phyloP scores from a whole-genome alignment of 2,329 filamentous ascomycete genomes.

The Mycosphaerelloides madeirae region DNA sequence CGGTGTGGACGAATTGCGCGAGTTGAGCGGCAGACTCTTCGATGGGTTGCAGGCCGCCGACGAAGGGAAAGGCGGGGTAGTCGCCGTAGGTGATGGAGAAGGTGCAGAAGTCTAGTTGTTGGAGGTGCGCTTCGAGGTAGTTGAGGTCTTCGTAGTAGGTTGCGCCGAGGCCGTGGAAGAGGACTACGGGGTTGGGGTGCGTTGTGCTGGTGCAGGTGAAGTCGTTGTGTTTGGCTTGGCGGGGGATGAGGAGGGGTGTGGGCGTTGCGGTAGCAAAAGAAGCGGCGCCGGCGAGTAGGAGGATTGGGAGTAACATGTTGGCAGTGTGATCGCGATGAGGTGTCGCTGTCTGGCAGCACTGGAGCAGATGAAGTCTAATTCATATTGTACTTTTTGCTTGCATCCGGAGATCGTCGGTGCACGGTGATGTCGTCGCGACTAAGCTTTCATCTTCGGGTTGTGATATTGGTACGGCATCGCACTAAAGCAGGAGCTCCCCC shows the following conservation, averaged over 20 bases:
- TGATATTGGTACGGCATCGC: too few relatives aligned
- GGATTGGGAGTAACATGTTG: too few relatives aligned
- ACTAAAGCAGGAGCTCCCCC: too few relatives aligned
- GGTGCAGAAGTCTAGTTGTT: slow-evolving; percentile 19
- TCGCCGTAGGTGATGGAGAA: slow-evolving; percentile 24
- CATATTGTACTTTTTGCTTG: too few relatives aligned
- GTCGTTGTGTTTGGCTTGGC: slow-evolving; percentile 16
- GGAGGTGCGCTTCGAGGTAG: slow-evolving; percentile 17
- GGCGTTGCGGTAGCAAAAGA: too few relatives aligned
- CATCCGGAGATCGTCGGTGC: too few relatives aligned
- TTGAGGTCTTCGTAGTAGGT: slow-evolving; percentile 27
- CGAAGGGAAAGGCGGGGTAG: slow-evolving; percentile 16
- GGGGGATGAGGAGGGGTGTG: background rate
- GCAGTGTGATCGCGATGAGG: too few relatives aligned
- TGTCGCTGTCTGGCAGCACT: too few relatives aligned
- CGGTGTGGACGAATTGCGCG: slow-evolving; percentile 17
- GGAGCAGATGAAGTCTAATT: too few relatives aligned
- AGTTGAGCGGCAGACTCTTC: slow-evolving; percentile 16
- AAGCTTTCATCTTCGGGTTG: too few relatives aligned
- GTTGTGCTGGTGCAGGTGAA: slow-evolving; percentile 18
- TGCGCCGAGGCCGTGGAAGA: slow-evolving; percentile 24
- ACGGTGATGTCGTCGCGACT: too few relatives aligned
- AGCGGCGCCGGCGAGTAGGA: too few relatives aligned
- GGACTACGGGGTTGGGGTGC: slow-evolving; percentile 22
- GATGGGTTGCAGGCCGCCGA: slow-evolving; percentile 21